Evolutionary conservation across 2,329 filamentous ascomycete genomes (phyloP).

Genomic region (Alternaria tenuissima): DNA sequence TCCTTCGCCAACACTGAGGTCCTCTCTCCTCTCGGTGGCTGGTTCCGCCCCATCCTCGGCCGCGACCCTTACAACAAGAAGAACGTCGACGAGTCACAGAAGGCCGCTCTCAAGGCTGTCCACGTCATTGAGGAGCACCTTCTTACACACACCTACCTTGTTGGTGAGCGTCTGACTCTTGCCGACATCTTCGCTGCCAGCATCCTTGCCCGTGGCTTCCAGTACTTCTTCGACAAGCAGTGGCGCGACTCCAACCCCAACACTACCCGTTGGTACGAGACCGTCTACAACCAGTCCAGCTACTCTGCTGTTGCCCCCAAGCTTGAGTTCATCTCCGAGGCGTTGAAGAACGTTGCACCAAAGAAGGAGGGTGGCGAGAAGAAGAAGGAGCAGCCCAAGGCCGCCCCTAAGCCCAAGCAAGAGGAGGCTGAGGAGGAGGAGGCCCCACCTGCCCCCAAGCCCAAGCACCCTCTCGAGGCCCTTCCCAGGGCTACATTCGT

Average conservation of each 20-base stretch:
- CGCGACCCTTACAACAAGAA: conserved; percentile 96
- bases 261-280: conserved; percentile 92
- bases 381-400: conserved; percentile 75
- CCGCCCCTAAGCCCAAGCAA: conserved; percentile 61
- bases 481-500: conserved; percentile 81
- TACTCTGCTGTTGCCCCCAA: conserved; percentile 81
- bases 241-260: conserved; percentile 86
- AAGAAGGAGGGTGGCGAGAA: conserved; percentile 73
- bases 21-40: conserved; percentile 74
- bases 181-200: conserved; percentile 87
- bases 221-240: conserved; percentile 91
- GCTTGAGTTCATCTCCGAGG: conserved; percentile 81
- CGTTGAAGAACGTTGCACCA: conserved; percentile 75
- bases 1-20: conserved; percentile 94
- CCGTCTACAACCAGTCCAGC: conserved; percentile 90
- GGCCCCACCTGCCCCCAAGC: conserved; percentile 74
- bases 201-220: conserved; percentile 86
- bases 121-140: conserved; percentile 86
- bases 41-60: conserved; percentile 88
- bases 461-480: conserved; percentile 93
- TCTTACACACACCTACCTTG: conserved; percentile 91
- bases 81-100: conserved; percentile 80
- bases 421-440: conserved; percentile 69
- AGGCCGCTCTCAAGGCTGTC: conserved; percentile 73
- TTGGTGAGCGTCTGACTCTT: conserved; percentile 95